Conservation (phyloP, 768 basidiomycete species). For the Crassisporium funariophilum region DNA sequence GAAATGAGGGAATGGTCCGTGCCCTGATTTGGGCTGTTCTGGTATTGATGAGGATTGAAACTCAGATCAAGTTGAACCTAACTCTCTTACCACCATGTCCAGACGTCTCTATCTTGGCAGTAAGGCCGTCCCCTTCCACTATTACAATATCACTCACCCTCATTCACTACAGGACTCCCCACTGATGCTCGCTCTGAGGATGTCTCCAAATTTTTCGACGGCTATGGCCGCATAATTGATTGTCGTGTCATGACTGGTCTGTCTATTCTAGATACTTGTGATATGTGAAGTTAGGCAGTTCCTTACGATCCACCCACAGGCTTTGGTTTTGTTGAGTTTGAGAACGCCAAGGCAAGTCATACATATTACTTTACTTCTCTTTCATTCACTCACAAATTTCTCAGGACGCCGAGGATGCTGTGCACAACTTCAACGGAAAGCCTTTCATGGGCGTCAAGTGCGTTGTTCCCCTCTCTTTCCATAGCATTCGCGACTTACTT, state of each 20-base stretch:
- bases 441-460: constrained; percentile 88
- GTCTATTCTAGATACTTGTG: background rate
- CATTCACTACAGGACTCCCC: constrained; percentile 62
- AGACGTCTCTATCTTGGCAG: constrained; percentile 87
- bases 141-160: background rate
- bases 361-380: background rate
- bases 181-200: constrained; percentile 83
- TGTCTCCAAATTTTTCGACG: constrained; percentile 86
- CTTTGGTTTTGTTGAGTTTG: constrained; percentile 98
- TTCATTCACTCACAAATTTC: constrained; percentile 16
- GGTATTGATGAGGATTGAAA: constrained; percentile 39
- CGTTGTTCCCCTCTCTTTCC: constrained; percentile 12
- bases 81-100: constrained; percentile 60
- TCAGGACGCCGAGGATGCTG: constrained; percentile 94
- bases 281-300: too few relatives aligned
- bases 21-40: constrained; percentile 34
- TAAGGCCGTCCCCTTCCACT: constrained; percentile 39
- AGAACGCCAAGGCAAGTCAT: constrained; percentile 66
- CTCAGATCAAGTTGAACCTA: constrained; percentile 39
- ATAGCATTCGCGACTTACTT: background rate
- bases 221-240: constrained; percentile 86
- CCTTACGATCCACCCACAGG: constrained; percentile 44
- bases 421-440: constrained; percentile 85
- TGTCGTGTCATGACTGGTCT: constrained; percentile 95
- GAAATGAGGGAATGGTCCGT: constrained; percentile 37